Conservation (phyloP, 495 filamentous ascomycete genomes). For the Aspergillus sparsus region DNA sequence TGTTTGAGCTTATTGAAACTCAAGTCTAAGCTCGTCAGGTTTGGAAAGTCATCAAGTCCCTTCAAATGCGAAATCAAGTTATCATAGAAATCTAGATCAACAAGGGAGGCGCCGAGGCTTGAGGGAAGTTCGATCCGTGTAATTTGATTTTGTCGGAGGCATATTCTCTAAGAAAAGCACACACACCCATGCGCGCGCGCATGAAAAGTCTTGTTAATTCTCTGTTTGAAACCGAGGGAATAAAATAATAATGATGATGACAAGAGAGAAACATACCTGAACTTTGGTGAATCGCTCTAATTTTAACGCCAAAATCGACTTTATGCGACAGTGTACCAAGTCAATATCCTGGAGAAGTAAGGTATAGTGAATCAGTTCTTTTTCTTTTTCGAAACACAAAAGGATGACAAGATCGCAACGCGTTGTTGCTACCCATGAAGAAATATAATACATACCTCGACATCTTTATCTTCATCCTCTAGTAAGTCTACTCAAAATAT, state of each 20-base stretch:
- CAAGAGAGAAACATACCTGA: slow-evolving; percentile 43
- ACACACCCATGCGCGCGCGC: neutral
- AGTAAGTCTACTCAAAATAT: slow-evolving; percentile 56
- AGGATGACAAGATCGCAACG: neutral
- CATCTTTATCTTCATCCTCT: slow-evolving; percentile 61
- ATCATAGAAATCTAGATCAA: slow-evolving; percentile 95
- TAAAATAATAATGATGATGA: neutral
- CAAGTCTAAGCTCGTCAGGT: slow-evolving; percentile 80
- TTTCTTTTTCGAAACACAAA: neutral
- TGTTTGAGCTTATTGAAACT: slow-evolving; percentile 99
- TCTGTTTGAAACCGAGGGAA: neutral
- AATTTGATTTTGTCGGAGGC: slow-evolving; percentile 92
- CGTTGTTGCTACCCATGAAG: neutral
- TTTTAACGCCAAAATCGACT: slow-evolving; percentile 72
- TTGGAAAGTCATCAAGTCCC: slow-evolving; percentile 73
- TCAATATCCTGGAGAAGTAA: slow-evolving; percentile 70
- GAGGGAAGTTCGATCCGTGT: slow-evolving; percentile 69
- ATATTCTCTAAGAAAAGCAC: slow-evolving; percentile 60
- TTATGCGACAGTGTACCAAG: slow-evolving; percentile 80
- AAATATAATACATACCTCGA: slow-evolving; percentile 49
- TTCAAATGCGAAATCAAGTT: slow-evolving; percentile 90
- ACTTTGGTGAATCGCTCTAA: slow-evolving; percentile 82
- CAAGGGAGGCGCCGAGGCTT: slow-evolving; percentile 60
- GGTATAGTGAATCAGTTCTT: neutral
- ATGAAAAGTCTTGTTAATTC: neutral